A percentile compares a stretch with the other conserved stretches of the same genome.
These are phyloP conservation scores for Moniliophthora roreri DNA, from an alignment of 1,284 basidiomycete species.

Conservation along the genomic window DNA sequence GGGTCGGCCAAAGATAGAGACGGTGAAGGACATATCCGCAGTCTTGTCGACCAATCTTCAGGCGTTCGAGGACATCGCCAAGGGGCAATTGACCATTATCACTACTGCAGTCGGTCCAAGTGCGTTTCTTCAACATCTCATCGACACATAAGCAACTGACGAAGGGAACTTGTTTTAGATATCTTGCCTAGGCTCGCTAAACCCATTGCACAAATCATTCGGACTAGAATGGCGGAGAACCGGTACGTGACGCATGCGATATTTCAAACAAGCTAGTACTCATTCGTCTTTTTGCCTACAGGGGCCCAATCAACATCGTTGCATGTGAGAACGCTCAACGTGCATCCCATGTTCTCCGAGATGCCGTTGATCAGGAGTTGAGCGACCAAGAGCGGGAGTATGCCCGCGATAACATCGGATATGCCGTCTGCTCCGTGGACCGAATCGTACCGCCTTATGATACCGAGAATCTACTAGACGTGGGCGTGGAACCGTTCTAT, in stretches of 20 bases:
- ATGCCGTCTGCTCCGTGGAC: constrained; percentile 43
- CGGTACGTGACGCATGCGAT: background rate
- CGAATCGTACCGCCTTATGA: constrained; percentile 39
- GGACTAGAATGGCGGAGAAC: constrained; percentile 14
- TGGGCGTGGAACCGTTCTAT: constrained; percentile 40
- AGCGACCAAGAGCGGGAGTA: constrained; percentile 27
- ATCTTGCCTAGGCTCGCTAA: constrained; percentile 25
- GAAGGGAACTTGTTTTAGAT: background rate
- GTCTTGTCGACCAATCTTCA: constrained; percentile 29
- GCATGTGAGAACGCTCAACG: constrained; percentile 41
- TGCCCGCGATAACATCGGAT: constrained; percentile 29
- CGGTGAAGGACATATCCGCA: constrained; percentile 29
- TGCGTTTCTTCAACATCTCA: background rate
- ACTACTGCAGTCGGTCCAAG: constrained; percentile 36
- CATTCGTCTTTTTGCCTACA: background rate
- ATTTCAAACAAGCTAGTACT: background rate
- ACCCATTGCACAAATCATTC: constrained; percentile 23
- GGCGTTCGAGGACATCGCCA: constrained; percentile 24
- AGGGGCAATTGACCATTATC: constrained; percentile 31
- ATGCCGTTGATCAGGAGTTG: constrained; percentile 28
- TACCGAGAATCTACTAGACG: constrained; percentile 28
- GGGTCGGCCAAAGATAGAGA: constrained; percentile 8
- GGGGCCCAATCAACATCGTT: constrained; percentile 32
- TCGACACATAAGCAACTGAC: background rate
- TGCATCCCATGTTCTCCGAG: constrained; percentile 31